Percentiles rank a stretch among this genome's conserved stretches.
Conservation (phyloP, 2,329 filamentous ascomycete genomes). For the Venturia nashicola region DNA sequence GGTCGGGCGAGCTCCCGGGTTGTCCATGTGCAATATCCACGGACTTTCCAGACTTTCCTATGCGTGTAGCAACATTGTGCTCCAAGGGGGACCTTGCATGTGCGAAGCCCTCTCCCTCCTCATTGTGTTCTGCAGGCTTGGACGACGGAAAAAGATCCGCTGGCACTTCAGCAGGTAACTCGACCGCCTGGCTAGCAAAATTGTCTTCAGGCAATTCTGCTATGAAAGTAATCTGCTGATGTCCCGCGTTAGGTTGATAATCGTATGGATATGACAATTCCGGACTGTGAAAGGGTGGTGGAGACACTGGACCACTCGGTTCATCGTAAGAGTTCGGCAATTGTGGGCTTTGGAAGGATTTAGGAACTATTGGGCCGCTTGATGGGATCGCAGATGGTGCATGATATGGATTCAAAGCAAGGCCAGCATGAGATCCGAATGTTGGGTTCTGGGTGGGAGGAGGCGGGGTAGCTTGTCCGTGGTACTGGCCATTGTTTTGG, state of each 20-base stretch:
- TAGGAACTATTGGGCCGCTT: background rate
- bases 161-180: background rate
- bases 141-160: background rate
- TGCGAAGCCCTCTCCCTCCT: background rate
- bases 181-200: background rate
- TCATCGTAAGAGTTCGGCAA: background rate
- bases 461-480: background rate
- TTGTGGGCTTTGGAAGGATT: background rate
- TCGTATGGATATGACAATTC: background rate
- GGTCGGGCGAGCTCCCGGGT: background rate
- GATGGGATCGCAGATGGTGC: background rate
- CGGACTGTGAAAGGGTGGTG: background rate
- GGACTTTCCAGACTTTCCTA: background rate
- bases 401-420: background rate
- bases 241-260: background rate
- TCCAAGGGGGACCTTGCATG: background rate
- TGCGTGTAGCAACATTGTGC: background rate
- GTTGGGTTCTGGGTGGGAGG: background rate
- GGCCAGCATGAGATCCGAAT: background rate
- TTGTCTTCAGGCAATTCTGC: constrained; percentile 2
- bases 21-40: background rate
- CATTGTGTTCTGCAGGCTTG: background rate
- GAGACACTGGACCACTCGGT: background rate
- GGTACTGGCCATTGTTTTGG: background rate
- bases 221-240: constrained; percentile 1